Evolutionary conservation across 495 filamentous ascomycete genomes (phyloP), one percentile per base, ranked within the genome.

Genomic region (Aspergillus egyptiacus): DNA sequence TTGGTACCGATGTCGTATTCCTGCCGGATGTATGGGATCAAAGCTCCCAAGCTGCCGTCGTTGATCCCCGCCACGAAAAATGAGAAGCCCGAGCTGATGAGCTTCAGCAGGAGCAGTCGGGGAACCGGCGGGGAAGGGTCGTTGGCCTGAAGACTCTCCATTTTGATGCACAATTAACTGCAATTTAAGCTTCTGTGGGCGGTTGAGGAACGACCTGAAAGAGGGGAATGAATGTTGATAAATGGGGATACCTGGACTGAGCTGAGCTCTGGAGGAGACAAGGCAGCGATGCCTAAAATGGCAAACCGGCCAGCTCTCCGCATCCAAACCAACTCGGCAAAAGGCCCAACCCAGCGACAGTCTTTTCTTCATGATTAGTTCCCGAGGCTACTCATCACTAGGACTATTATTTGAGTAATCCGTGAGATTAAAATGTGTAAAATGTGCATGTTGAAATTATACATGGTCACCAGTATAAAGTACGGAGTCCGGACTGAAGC

Each of bases 1-100:
- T 44, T 44, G 0, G 41, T 44, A 28, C 38, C 33, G 23, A 37
- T 47, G 28, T 13, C 18, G 15, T 38, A 79, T 10, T 57, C 59
- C 5, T 66, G 63, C 7, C 79, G 62, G 14, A 80, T 63, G 59
- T 82, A 77, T 0, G 77, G 77, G 36, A 80, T 71, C 17, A 82
- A 46, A 0, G 77, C 65, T 2, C 77, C 77, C 1, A 79, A 62
- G 53, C 68, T 74, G 28, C 77, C 77, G 50, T 80, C 77, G 27
- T 64, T 66, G 44, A 62, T 32, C 0, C 58, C 63, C 1, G 63
- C 63, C 19, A 62, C 55, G 42, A 66, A 66, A 40, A 66, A 66
- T 2, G 58, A 59, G 15, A 60, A 20, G 0, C 58, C 32, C 6
- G 25, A 31, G 23, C 25, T 17, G 33, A 45, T 10, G 14, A 35